Evolutionary conservation across 371 early-diverging fungal species (phyloP), one percentile per base, ranked within the genome.

Genomic region (Zychaea mexicana): DNA sequence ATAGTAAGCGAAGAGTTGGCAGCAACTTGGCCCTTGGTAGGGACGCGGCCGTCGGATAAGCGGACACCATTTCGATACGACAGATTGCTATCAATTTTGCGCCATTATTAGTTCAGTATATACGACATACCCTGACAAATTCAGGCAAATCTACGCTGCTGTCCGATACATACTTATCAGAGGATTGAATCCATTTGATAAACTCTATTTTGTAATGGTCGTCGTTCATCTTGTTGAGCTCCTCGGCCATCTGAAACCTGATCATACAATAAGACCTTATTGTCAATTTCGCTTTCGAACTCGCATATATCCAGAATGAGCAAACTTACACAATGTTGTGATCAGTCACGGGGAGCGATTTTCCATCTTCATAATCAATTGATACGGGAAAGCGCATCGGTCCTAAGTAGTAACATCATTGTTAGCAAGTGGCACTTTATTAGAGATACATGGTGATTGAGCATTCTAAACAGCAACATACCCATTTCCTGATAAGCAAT

Each of bases 401-500:
- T 13, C 61, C 61, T 61, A 61, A 17, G 3, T 39, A 42, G 13
- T 42, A 42, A 8, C 12, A 33, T 15, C 13, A 42, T 42, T 42
- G n/a, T 42, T 4, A 3, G 13, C 42, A 42, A 36, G 2, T 36
- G 8, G 15, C 8, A 36, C n/a, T n/a, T n/a, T n/a, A n/a, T n/a
- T n/a, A n/a, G n/a, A n/a, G n/a, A n/a, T n/a, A n/a, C n/a, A n/a
- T n/a, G n/a, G n/a, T n/a, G n/a, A n/a, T n/a, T n/a, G n/a, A n/a
- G n/a, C n/a, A n/a, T n/a, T n/a, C n/a, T n/a, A n/a, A n/a, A n/a
- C n/a, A n/a, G n/a, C n/a, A n/a, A 21, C 52, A 38, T 33, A 15
- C 73, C 74, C 74, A 73, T 73, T 61, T 73, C 74, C 58, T 73
- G 74, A 38, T 73, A 73, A 3, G 65, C 57, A 46, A 19, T 56